Evolutionary conservation across 176 grass and related monocot species (phyloP).

Genomic region (Oryza nivara): DNA sequence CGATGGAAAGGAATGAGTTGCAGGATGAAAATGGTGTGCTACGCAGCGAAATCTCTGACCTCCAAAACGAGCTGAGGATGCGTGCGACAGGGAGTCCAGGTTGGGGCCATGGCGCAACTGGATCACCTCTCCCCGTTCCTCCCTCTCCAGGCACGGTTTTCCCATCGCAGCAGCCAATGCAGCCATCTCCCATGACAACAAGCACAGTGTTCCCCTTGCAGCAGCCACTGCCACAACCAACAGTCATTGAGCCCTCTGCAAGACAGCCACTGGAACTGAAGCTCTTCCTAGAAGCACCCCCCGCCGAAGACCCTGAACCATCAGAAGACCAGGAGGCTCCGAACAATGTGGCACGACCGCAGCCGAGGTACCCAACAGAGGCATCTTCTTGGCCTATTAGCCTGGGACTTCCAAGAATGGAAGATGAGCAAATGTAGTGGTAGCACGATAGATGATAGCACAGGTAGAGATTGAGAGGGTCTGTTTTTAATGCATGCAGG

Average conservation of each 20-base stretch:
- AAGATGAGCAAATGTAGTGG: constrained; percentile 63
- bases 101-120: constrained; percentile 25
- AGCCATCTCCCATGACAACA: constrained; percentile 25
- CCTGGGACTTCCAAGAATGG: constrained; percentile 50
- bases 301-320: constrained; percentile 9
- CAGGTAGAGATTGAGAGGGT: constrained; percentile 38
- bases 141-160: constrained; percentile 3
- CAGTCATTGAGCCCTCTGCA: constrained; percentile 26
- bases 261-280: constrained; percentile 63
- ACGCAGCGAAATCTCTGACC: constrained; percentile 60
- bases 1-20: constrained; percentile 76
- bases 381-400: constrained; percentile 51
- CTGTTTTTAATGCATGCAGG: not conserved
- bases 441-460: constrained; percentile 32
- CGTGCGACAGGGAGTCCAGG: constrained; percentile 16
- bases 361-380: constrained; percentile 53
- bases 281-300: constrained; percentile 57
- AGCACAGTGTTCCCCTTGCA: constrained; percentile 48
- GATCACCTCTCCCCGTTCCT: constrained; percentile 1
- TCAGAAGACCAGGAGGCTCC: constrained; percentile 32
- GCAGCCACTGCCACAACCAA: constrained; percentile 40
- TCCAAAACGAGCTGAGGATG: constrained; percentile 49
- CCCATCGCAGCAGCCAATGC: constrained; percentile 45
- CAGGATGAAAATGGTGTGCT: constrained; percentile 67
- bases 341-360: constrained; percentile 46